Evolutionary conservation across 1,139 yeast species (phyloP).

Genomic region (Hyphopichia khmerensis): DNA sequence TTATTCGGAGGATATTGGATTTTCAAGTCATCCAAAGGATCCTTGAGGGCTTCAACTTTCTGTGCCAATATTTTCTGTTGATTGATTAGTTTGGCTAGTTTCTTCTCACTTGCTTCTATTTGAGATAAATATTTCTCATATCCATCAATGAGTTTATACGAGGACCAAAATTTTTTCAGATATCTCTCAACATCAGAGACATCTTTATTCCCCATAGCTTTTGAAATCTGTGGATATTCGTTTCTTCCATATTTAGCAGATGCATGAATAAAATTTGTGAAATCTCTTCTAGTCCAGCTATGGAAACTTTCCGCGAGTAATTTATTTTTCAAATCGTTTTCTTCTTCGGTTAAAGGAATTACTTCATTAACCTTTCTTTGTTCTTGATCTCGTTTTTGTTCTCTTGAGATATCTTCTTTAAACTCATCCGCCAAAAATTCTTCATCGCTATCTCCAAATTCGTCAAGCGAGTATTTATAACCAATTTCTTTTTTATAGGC

Average conservation of each 20-base stretch:
- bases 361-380: constrained; percentile 71
- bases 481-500: constrained; percentile 73
- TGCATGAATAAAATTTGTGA: constrained; percentile 78
- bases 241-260: constrained; percentile 79
- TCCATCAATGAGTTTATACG: constrained; percentile 75
- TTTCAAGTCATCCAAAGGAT: constrained; percentile 73
- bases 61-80: constrained; percentile 66
- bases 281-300: constrained; percentile 86
- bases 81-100: constrained; percentile 56
- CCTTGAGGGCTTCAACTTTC: constrained; percentile 61
- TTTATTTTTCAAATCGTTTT: constrained; percentile 59
- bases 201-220: constrained; percentile 66
- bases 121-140: constrained; percentile 82
- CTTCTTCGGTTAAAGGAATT: constrained; percentile 75
- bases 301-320: constrained; percentile 67
- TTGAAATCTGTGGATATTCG: constrained; percentile 58
- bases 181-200: constrained; percentile 69
- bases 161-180: constrained; percentile 70
- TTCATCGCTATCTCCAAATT: constrained; percentile 55
- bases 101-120: constrained; percentile 86
- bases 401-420: constrained; percentile 36
- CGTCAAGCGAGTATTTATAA: constrained; percentile 59
- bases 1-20: constrained; percentile 91
- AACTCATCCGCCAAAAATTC: constrained; percentile 55
- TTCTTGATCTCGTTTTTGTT: constrained; percentile 47